Evolutionary conservation across 768 basidiomycete genomes (phyloP), one percentile per base, ranked within the genome.

Genomic region (Leccinum variicolor): DNA sequence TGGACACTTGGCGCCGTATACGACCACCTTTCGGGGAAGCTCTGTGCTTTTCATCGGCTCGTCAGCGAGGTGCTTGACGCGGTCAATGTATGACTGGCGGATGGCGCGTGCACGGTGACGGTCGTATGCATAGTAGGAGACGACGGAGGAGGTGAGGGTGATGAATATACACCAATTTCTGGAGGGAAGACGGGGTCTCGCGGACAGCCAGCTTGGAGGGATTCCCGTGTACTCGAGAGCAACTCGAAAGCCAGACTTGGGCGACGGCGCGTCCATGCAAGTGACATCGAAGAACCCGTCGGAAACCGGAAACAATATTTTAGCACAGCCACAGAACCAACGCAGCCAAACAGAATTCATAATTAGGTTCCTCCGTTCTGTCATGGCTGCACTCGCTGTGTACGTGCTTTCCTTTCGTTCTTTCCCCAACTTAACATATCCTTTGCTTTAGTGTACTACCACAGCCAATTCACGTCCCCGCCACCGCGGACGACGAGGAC

Each of bases 141-240:
- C 66, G 31, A 89, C 64, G 6, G 87, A 81, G 14, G 86, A 85
- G 4, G 92, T 87, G 64, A 93, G 73, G 28, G 85, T 79, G 56
- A 94, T 80, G 76, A 98, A 98, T 66, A 96, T 94, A 62, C 92
- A 84, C 94, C 93, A 95, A 66, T 97, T 97, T 60, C 92, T 82
- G 1, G 91, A 93, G 4, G 95, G 96, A 15, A 95, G 80, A 61
- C 84, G 85, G 2, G 94, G 95, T 34, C 89, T 84, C 70, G 90
- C 91, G 63, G 86, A 83, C 41, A 97, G 79, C 83, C 92, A 93
- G 50, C 87, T 87, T 15, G 85, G 78, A 26, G 85, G 84, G 14
- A 86, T 80, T 54, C 85, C 85, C 2, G 83, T 88, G 74, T 86
- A 87, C 64, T 80, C 77, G 59, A 91, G 80, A n/a, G 81, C 85